Evolutionary conservation across 2,329 filamentous ascomycete species (phyloP), one percentile per base, ranked within the genome.

Genomic region (Phoma sp.): DNA sequence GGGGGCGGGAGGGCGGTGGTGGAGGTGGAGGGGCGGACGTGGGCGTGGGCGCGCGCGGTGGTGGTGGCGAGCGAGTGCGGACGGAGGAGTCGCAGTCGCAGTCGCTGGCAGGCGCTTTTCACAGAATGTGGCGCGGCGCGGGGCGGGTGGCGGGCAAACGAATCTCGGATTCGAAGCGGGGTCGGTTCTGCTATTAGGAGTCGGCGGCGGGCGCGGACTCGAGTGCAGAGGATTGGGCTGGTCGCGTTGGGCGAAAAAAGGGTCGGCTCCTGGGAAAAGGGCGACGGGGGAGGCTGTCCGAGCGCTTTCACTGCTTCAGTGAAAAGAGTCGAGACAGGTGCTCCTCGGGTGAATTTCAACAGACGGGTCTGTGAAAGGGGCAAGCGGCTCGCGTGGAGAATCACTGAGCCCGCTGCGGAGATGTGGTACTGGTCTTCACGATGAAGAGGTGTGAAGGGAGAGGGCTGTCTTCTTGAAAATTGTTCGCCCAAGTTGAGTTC

Each of bases 311-410:
- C 67, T 61, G 59, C 55, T 29, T 55, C 48, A 58, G 65, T 66
- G 67, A 72, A 65, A 60, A 58, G 60, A 58, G 66, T 65, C 62
- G 64, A 53, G 66, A 65, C 66, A 68, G 67, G 71, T 63, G 65
- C 67, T 68, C 62, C 63, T 55, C 56, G 51, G 59, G 63, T 51
- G 58, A 64, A 74, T 73, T 74, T 75, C 74, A 64, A 74, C 70
- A 74, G 72, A 70, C 59, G 58, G 51, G 61, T 64, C 69, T 73
- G 69, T 70, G 74, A 76, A 75, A 71, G 71, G 58, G 63, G 68
- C 71, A 67, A 70, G 72, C 70, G 73, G 63, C 72, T 72, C 69
- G 54, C 58, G 65, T 67, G 62, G 55, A 65, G 51, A 38, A 51
- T 54, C 62, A 68, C 62, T 61, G 63, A 68, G 69, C 58, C 67